Evolutionary conservation across 2,329 filamentous ascomycete species (phyloP), one percentile per base, ranked within the genome.

Genomic region (Dactylellina haptotyla): DNA sequence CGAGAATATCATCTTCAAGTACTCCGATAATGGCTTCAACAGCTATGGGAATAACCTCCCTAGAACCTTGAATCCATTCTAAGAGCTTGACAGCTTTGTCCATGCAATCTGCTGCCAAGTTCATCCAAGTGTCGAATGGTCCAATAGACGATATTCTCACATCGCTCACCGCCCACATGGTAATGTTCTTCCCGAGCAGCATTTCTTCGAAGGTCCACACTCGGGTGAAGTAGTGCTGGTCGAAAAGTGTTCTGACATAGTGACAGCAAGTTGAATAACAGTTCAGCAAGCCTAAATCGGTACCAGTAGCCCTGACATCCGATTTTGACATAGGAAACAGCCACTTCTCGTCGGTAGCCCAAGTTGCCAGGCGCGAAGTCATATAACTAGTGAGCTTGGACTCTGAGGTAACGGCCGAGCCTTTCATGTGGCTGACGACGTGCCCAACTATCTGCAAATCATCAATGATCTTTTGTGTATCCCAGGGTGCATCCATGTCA

Each of bases 131-230:
- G 2, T 57, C 51, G 23, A 57, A 43, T 3, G 18, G 28, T 14
- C 51, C 51, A 10, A 57, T 57, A 26, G 8, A 57, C 9, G 51
- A 37, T 57, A 57, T 57, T 4, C 39, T 57, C 28, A 25, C 14
- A 28, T 37, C 25, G 63, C 1, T 76, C 65, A 76, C 56, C 6
- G 53, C 76, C 53, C 77, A 76, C 50, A 79, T 75, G 18, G 67
- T 63, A 18, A 79, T 77, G 23, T 79, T 78, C 67, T 79, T 79
- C 4, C 78, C 78, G 3, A 79, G 74, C 1, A 79, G 57, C 78
- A 79, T 79, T 34, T 79, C 78, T 66, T 79, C 78, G 39, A 79
- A 79, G 2, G 77, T 79, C 78, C 78, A 79, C 14, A 79, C 77
- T 37, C 78, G 57, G 8, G 71, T 71, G 70, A 79, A 79, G 64